Conservation (phyloP, 345 rosid species). For the Moricandia arvensis region DNA sequence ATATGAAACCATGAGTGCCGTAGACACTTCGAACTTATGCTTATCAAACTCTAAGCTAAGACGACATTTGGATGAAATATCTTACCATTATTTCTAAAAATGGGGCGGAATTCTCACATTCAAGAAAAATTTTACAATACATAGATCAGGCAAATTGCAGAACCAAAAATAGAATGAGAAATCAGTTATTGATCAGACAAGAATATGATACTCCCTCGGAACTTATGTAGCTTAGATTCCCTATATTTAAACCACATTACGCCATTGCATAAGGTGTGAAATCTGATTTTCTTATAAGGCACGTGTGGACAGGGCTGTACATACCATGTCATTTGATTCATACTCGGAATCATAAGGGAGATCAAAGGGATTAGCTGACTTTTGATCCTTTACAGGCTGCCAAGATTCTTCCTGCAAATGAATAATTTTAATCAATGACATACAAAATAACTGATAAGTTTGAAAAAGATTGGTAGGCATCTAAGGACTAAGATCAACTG, state of each 20-base stretch:
- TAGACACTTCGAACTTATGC: too few species aligned
- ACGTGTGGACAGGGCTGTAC: constrained; percentile 22
- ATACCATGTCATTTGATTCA: constrained; percentile 68
- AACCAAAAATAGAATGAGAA: neutral
- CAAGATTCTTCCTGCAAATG: constrained; percentile 51
- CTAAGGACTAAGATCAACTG: constrained; percentile 17
- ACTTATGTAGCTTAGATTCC: neutral
- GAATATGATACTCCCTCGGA: neutral
- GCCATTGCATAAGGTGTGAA: neutral
- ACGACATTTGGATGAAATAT: neutral
- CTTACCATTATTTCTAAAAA: neutral
- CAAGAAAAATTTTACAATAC: neutral
- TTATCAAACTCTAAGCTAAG: neutral
- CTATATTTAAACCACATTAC: neutral
- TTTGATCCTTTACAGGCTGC: constrained; percentile 39
- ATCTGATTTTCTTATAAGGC: neutral
- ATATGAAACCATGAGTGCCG: too few species aligned
- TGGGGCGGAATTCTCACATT: neutral
- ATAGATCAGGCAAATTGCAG: neutral
- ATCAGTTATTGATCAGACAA: neutral
- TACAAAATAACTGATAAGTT: constrained; percentile 6
- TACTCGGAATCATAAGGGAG: constrained; percentile 65
- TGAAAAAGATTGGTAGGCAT: constrained; percentile 5
- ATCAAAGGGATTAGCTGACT: constrained; percentile 93
- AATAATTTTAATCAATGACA: constrained; percentile 1